These are phyloP conservation scores for Polytrichum commune DNA, from an alignment of 225 moss, liverwort and hornwort species.

Conservation along the genomic window DNA sequence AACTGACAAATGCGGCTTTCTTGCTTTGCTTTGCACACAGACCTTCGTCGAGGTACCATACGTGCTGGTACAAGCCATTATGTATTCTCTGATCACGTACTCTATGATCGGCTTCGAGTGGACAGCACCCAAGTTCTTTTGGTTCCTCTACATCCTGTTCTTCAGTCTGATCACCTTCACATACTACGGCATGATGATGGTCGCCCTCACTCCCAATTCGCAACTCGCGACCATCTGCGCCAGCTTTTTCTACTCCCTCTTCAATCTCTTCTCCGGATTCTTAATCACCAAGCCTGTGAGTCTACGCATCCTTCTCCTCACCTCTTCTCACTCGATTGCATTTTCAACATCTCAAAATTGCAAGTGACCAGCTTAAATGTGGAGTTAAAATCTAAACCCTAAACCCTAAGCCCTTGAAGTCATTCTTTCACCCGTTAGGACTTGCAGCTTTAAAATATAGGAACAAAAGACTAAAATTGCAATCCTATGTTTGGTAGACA, in stretches of 20 bases:
- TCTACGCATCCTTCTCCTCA: background rate
- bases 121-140: slow-evolving; percentile 32
- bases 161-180: slow-evolving; percentile 36
- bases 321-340: background rate
- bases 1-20: too few species aligned
- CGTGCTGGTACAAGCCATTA: slow-evolving; percentile 28
- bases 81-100: slow-evolving; percentile 26
- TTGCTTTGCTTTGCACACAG: slow-evolving; percentile 16
- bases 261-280: slow-evolving; percentile 61
- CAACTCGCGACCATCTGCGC: slow-evolving; percentile 42
- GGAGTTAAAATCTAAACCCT: background rate
- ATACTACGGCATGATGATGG: slow-evolving; percentile 57
- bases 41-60: slow-evolving; percentile 42
- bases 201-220: slow-evolving; percentile 44
- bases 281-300: slow-evolving; percentile 34
- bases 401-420: too few species aligned
- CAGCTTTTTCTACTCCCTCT: slow-evolving; percentile 41
- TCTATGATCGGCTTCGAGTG: slow-evolving; percentile 49
- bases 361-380: too few species aligned
- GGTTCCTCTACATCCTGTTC: slow-evolving; percentile 34
- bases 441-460: too few species aligned
- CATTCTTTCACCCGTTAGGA: too few species aligned
- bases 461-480: too few species aligned
- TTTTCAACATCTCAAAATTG: background rate
- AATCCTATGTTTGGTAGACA: too few species aligned